Evolutionary conservation across 352 stramenopile species (phyloP).

Genomic region (Globisporangium recalcitrans): DNA sequence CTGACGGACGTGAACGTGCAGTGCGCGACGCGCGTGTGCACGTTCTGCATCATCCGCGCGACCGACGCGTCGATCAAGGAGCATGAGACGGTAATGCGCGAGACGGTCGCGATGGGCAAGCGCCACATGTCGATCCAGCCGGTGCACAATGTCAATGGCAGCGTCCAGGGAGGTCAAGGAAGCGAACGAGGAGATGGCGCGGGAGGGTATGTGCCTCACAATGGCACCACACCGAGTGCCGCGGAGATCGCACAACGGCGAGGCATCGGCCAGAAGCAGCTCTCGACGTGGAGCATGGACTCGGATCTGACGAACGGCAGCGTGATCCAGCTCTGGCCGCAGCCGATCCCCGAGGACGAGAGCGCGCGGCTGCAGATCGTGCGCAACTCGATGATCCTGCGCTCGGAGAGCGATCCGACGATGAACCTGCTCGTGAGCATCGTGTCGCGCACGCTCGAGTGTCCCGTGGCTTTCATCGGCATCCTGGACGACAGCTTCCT

Average conservation of each 20-base stretch:
- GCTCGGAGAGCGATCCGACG: slow-evolving; percentile 53
- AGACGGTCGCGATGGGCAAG: slow-evolving; percentile 26
- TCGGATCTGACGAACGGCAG: slow-evolving; percentile 56
- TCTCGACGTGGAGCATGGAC: slow-evolving; percentile 52
- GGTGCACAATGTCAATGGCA: not conserved
- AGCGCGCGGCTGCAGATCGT: slow-evolving; percentile 41
- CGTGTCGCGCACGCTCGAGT: slow-evolving; percentile 59
- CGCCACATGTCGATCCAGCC: slow-evolving; percentile 23
- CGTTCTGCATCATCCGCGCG: slow-evolving; percentile 76
- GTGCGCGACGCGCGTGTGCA: slow-evolving; percentile 69
- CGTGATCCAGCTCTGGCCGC: slow-evolving; percentile 63
- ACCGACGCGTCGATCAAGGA: slow-evolving; percentile 62
- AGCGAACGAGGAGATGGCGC: too few species aligned
- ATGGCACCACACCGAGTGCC: not conserved
- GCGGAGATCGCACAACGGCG: not conserved
- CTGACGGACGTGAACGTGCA: slow-evolving; percentile 78
- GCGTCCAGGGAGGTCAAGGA: not conserved
- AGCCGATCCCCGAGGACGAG: slow-evolving; percentile 42
- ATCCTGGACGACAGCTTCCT: slow-evolving; percentile 51
- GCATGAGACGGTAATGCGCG: slow-evolving; percentile 38
- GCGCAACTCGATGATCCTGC: slow-evolving; percentile 44
- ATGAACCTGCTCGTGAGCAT: slow-evolving; percentile 73
- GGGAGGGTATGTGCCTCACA: not conserved
- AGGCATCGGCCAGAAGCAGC: slow-evolving; percentile 30
- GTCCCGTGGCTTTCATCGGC: slow-evolving; percentile 60